A percentile compares a stretch with the other conserved stretches of the same genome.
Conservation (phyloP, 2,329 filamentous ascomycete species). For the Fonsecaea nubica region DNA sequence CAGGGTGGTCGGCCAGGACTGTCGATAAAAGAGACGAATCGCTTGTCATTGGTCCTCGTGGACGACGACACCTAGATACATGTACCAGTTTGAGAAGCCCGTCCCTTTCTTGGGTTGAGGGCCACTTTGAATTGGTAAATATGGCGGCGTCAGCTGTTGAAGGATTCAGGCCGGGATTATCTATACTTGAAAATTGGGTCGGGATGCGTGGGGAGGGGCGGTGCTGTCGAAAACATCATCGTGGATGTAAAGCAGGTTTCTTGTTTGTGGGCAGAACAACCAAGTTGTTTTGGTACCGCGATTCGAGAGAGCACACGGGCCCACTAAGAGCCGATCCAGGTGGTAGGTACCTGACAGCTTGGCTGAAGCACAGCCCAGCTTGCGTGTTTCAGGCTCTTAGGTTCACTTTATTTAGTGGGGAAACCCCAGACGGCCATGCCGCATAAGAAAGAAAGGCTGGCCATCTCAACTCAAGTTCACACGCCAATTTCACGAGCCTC, state of each 20-base stretch:
- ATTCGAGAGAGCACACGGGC: too few relatives aligned
- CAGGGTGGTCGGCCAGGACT: too few relatives aligned
- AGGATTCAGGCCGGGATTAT: not conserved
- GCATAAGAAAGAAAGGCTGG: not conserved
- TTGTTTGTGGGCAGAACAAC: conserved; percentile 5
- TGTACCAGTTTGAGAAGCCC: too few relatives aligned
- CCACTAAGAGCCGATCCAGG: too few relatives aligned
- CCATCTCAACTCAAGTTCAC: not conserved
- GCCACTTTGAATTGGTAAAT: not conserved
- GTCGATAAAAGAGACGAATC: not conserved
- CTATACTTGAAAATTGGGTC: not conserved
- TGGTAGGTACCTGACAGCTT: not conserved
- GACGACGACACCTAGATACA: too few relatives aligned
- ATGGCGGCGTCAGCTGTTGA: not conserved
- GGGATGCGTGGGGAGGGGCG: not conserved
- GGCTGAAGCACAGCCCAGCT: conserved; percentile 9
- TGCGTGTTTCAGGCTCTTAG: conserved; percentile 18
- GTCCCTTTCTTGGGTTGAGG: too few relatives aligned
- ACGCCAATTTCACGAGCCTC: not conserved
- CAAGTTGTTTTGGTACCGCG: not conserved
- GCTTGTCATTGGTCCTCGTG: too few relatives aligned
- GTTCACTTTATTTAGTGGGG: conserved; percentile 1
- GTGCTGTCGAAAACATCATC: not conserved
- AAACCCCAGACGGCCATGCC: not conserved
- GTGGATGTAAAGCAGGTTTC: not conserved